These are phyloP conservation scores for Gamsiella multidivaricata DNA, from an alignment of 192 early-diverging fungal genomes.

Conservation along the genomic window DNA sequence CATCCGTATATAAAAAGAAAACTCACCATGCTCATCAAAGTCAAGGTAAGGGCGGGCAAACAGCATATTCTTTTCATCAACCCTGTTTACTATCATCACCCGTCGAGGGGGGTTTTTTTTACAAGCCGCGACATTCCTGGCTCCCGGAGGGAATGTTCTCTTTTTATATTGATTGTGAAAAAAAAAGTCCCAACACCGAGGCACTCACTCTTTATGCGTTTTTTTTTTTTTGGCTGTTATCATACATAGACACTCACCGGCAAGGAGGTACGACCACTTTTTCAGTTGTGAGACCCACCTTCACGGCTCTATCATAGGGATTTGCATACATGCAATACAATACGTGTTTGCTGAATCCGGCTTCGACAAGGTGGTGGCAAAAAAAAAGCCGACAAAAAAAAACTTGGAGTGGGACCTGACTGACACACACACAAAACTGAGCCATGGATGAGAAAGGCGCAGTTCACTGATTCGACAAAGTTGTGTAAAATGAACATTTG, in stretches of 20 bases:
- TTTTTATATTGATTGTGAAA: background rate
- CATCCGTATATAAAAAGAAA: background rate
- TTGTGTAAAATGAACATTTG: too few relatives aligned
- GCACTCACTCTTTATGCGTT: background rate
- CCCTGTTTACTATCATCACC: background rate
- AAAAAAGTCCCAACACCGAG: background rate
- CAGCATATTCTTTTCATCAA: background rate
- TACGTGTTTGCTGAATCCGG: too few relatives aligned
- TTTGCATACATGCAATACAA: too few relatives aligned
- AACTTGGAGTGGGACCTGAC: too few relatives aligned
- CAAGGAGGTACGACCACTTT: conserved; percentile 72
- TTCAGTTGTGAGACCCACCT: too few relatives aligned
- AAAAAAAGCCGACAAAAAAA: background rate
- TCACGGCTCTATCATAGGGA: too few relatives aligned
- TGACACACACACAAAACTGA: background rate
- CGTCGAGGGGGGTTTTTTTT: too few relatives aligned
- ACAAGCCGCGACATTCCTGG: too few relatives aligned
- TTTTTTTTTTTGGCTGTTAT: conserved; percentile 3
- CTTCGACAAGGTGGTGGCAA: background rate
- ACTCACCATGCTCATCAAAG: conserved; percentile 77
- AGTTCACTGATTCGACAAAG: background rate
- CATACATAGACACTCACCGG: conserved; percentile 91
- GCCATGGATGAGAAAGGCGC: conserved; percentile 1
- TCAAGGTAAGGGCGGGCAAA: conserved; percentile 65
- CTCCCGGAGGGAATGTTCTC: too few relatives aligned